Base-by-base conservation (phyloP, 441 rosid species). In the Rhodomyrtus psidioides region DNA sequence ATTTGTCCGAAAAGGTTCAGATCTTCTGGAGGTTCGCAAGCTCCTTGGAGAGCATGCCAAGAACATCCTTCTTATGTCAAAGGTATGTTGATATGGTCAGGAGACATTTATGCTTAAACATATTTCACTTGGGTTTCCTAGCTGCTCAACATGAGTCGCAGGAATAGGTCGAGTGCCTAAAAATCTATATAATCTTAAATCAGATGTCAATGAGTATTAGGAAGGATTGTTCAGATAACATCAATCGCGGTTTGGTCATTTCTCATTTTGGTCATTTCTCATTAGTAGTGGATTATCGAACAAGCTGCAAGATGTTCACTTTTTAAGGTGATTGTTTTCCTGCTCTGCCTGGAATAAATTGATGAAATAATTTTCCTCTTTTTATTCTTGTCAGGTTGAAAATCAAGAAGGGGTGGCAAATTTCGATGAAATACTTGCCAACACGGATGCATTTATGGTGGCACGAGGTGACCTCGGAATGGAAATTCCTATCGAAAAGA, bases 401-500 rank as follows among this genome's bases (percentile, higher is more conserved):
- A 96, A 97, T 87, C 98, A 95, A 86, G 98, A 96, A 92, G 98
- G 98, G 60, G 98, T 96, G 84, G 95, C 96, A 56, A 97, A 97
- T 86, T 96, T 97, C 53, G 98, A 97, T 87, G 98, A 97, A 86
- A 96, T 97, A 74, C 91, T 97, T 65, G 87, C 93, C 26, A 93
- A 96, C 84, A 90, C 99, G 0, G 99, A 97, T 87, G 97, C 99
- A 27, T 97, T 97, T 83, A 97, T 97, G 98, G 98, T 96, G 83
- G 99, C 98, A 8, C 92, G 98, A 54, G 99, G 99, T 82, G 99
- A 97, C 89, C 96, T 97, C 0, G 99, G 99, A 54, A 96, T 97
- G 99, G 99, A 97, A 88, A 96, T 97, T 85, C 99, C 99, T 4
- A 93, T 97, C 15, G 99, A 97, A 85, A 97, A 97, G 92, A 97